Evolutionary conservation across 306 rosid species (phyloP).

Genomic region (Fragaria nilgerrensis): DNA sequence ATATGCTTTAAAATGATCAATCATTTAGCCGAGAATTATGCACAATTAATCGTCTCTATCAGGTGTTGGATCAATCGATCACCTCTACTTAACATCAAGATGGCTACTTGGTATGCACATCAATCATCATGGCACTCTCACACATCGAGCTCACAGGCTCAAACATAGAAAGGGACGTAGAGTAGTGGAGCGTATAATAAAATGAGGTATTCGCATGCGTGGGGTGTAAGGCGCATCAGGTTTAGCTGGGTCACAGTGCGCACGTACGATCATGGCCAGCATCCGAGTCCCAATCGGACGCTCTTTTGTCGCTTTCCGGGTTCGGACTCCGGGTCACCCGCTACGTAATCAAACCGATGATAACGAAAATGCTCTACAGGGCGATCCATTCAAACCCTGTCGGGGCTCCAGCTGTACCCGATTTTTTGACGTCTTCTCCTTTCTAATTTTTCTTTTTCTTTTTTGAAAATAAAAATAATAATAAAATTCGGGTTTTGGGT

Average conservation of each 20-base stretch:
- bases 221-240: not conserved
- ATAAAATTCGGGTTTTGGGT: not conserved
- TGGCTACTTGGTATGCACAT: no score
- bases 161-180: not conserved
- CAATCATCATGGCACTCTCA: no score
- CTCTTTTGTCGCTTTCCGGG: constrained; percentile 5
- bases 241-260: constrained; percentile 32
- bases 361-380: not conserved
- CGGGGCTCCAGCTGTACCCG: constrained; percentile 27
- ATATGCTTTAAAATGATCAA: no score
- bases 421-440: not conserved
- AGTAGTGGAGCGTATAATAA: not conserved
- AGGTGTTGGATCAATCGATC: no score
- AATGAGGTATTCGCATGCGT: constrained; percentile 18
- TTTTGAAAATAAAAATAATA: not conserved
- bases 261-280: constrained; percentile 31
- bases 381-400: constrained; percentile 14
- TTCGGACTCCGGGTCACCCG: constrained; percentile 7
- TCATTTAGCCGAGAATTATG: no score
- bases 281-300: not conserved
- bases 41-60: no score
- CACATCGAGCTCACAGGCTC: not conserved
- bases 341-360: not conserved
- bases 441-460: not conserved
- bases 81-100: no score